These are phyloP conservation scores for Arthroderma sp. DNA, from an alignment of 2,329 filamentous ascomycete genomes.

Conservation along the genomic window DNA sequence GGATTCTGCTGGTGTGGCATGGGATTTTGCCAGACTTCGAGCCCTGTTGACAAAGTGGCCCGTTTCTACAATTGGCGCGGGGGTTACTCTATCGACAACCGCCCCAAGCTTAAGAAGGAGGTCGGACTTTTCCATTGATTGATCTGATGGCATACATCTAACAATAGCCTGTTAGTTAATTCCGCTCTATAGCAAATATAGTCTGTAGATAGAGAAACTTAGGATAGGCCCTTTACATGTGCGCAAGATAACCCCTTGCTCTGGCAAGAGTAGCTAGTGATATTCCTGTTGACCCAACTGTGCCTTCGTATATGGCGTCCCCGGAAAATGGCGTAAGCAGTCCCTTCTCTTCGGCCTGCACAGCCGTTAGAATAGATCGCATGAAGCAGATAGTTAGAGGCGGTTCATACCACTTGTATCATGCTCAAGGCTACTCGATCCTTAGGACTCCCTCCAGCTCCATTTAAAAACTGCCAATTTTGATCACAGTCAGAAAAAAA, in stretches of 20 bases:
- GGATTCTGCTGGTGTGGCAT: slow-evolving; percentile 38
- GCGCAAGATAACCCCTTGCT: slow-evolving; percentile 76
- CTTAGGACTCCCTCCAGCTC: slow-evolving; percentile 85
- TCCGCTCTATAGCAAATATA: not conserved
- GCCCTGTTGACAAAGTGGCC: slow-evolving; percentile 92
- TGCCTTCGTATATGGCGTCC: slow-evolving; percentile 95
- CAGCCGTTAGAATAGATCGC: slow-evolving; percentile 1
- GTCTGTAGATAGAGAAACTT: not conserved
- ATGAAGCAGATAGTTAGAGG: not conserved
- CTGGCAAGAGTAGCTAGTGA: slow-evolving; percentile 80
- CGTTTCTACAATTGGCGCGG: slow-evolving; percentile 85
- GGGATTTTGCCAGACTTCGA: slow-evolving; percentile 58
- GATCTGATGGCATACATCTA: slow-evolving; percentile 86
- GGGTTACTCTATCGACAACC: slow-evolving; percentile 77
- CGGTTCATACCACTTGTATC: slow-evolving; percentile 45
- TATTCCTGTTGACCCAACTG: slow-evolving; percentile 90
- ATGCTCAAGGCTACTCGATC: slow-evolving; percentile 87
- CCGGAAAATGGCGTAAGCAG: slow-evolving; percentile 65
- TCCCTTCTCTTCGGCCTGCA: slow-evolving; percentile 61
- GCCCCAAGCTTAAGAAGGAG: slow-evolving; percentile 82
- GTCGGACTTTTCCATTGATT: slow-evolving; percentile 75
- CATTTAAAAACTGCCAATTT: slow-evolving; percentile 60
- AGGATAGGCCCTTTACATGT: slow-evolving; percentile 48
- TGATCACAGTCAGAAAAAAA: not conserved
- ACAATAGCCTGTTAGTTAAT: not conserved